These are phyloP conservation scores for Limnanthes douglasii DNA, from an alignment of 345 rosid species.

Conservation along the genomic window DNA sequence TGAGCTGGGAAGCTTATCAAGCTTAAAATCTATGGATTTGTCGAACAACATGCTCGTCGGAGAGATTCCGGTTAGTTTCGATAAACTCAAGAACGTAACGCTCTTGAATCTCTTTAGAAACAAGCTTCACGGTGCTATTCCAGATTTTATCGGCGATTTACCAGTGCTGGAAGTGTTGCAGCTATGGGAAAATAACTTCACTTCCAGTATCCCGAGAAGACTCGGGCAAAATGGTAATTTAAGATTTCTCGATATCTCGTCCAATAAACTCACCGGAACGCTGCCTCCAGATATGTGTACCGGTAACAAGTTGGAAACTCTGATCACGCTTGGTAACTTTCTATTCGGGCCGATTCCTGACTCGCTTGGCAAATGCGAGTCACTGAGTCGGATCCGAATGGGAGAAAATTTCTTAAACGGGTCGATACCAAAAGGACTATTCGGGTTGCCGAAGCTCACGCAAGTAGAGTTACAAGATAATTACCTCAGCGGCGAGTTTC, in stretches of 20 bases:
- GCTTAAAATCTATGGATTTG: slow-evolving; percentile 74
- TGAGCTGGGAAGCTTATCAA: slow-evolving; percentile 49
- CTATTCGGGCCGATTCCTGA: slow-evolving; percentile 72
- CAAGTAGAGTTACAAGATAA: slow-evolving; percentile 82
- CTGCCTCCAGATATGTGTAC: slow-evolving; percentile 58
- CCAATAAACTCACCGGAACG: slow-evolving; percentile 65
- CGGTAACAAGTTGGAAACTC: slow-evolving; percentile 49
- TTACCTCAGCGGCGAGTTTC: slow-evolving; percentile 47
- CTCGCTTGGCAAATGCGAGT: slow-evolving; percentile 52
- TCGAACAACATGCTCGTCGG: slow-evolving; percentile 70
- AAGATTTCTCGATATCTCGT: slow-evolving; percentile 48
- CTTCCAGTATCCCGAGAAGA: slow-evolving; percentile 51
- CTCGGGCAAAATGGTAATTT: slow-evolving; percentile 57
- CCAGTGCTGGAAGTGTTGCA: slow-evolving; percentile 74
- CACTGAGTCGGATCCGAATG: slow-evolving; percentile 71
- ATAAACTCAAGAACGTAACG: slow-evolving; percentile 48
- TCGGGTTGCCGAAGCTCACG: slow-evolving; percentile 49
- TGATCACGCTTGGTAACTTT: slow-evolving; percentile 64
- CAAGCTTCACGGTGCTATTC: slow-evolving; percentile 70
- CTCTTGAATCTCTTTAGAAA: slow-evolving; percentile 69
- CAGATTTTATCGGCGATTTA: slow-evolving; percentile 58
- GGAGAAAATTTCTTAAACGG: slow-evolving; percentile 80
- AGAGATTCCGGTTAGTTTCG: slow-evolving; percentile 52
- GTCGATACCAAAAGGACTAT: slow-evolving; percentile 65
- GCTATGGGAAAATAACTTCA: slow-evolving; percentile 87